Base-by-base conservation (phyloP, 345 rosid genomes). In the Alliaria petiolata region DNA sequence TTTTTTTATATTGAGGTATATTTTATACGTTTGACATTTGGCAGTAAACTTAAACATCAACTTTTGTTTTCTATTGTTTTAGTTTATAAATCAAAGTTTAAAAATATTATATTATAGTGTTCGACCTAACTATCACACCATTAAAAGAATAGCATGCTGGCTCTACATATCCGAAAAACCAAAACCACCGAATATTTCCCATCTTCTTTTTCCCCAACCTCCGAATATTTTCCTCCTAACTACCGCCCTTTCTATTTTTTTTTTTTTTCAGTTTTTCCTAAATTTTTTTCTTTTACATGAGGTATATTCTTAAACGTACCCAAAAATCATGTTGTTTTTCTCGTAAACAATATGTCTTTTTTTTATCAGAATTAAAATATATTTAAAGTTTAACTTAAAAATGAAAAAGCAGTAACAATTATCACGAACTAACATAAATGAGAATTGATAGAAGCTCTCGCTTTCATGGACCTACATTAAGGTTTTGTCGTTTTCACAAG, bases 121-220 rank as follows among this genome's bases (percentile, higher is more conserved):
- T 73, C 60, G 15, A 74, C 78, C 78, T 57, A 73, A 73, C 60
- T 65, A 56, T 25, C 26, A 45, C 52, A 65, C 56, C 70, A 22
- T 50, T 30, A 28, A 30, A 56, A 54, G 20, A 55, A 67, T 54
- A 30, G 2, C 66, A 56, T 20, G 52, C 17, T 65, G n/a, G n/a
- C n/a, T n/a, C n/a, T n/a, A n/a, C n/a, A n/a, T n/a, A n/a, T n/a
- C 42, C 31, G 31, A 28, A 28, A n/a, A 28, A 28, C 6, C 71
- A 46, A 42, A 42, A 33, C 25, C 25, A 15, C 38, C 6, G 14
- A 54, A 54, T 54, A 54, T 36, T 20, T 51, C 36, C 3, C 35
- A 17, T 38, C 3, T 1, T 12, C n/a, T 28, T 51, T 28, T 28
- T 10, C 9, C 53, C 16, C 11, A 45, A 64, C 47, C 58, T 65